Conservation (phyloP, 208 protist species). For the Acanthamoeba healyi region DNA sequence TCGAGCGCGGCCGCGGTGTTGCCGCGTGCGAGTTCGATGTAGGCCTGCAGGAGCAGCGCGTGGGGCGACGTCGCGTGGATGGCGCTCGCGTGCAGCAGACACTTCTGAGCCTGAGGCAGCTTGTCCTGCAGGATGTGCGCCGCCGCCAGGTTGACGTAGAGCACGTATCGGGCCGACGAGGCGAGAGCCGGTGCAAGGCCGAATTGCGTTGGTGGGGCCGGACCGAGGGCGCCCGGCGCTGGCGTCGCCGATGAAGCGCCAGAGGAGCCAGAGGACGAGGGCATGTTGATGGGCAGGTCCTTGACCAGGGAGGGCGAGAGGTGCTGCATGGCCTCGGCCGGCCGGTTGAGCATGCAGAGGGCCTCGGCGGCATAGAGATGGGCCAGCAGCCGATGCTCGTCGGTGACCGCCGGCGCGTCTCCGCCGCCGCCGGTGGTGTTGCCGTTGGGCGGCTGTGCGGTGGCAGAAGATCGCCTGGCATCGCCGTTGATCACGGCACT, state of each 20-base stretch:
- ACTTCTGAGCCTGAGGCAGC: neutral
- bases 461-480: too few relatives aligned
- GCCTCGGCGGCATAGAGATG: conserved; percentile 69
- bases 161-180: neutral
- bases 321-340: conserved; percentile 23
- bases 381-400: neutral
- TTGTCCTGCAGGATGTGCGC: conserved; percentile 68
- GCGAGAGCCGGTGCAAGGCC: neutral
- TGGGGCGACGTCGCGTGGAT: neutral
- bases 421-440: neutral
- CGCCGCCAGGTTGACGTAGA: conserved; percentile 68
- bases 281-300: too few relatives aligned
- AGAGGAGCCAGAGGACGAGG: too few relatives aligned
- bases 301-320: neutral
- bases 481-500: neutral
- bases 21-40: conserved; percentile 40
- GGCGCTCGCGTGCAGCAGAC: neutral
- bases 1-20: conserved; percentile 26
- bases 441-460: neutral
- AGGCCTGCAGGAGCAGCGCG: conserved; percentile 11
- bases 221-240: neutral
- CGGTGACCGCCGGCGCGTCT: neutral
- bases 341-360: conserved; percentile 61
- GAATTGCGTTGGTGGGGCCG: neutral
- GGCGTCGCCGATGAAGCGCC: neutral